Base-by-base conservation (phyloP, 2,329 filamentous ascomycete genomes). In the Beauveria australis region DNA sequence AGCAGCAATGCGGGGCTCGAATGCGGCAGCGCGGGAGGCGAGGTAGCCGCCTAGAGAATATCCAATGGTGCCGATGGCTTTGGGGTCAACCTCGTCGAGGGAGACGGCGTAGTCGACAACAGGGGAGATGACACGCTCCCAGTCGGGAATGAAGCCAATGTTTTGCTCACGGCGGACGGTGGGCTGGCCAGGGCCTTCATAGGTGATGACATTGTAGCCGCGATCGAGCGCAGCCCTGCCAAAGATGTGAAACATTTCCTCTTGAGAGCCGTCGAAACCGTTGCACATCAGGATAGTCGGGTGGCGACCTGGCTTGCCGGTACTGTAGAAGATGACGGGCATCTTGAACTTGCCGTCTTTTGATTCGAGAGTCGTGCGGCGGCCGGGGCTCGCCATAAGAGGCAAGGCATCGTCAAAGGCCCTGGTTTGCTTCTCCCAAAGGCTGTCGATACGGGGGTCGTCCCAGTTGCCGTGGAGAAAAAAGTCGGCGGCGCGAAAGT, bases 131-230 rank as follows among this genome's bases (percentile, higher is more conserved):
- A 74, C 76, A 12, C 66, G 67, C 64, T 77, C 74, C 76, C 76
- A 80, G 5, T 79, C 70, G 0, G 69, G 66, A 57, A 78, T 78
- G 65, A 80, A 80, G 2, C 76, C 76, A 0, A 78, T 54, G 12
- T 71, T 66, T 54, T 80, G 75, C 0, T 74, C 60, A 1, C 78
- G 73, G 9, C 73, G 71, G 2, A 77, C 73, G 1, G 69, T 73
- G 1, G 73, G 71, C 63, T 80, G 78, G 0, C 78, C 78, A 0
- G 77, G 78, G 0, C 78, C 78, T 59, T 81, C 78, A 58, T 75
- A 80, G 0, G 73, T 75, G 9, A 79, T 70, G 52, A 71, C 69
- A 53, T 79, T 77, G 62, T 68, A 76, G 16, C 76, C 77, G 1
- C 77, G 71, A 22, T 71, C 69, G 1, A 78, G 61, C 0, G 71